These are phyloP conservation scores for Colletotrichum limetticola DNA, from an alignment of 2,329 filamentous ascomycete species.

Conservation along the genomic window DNA sequence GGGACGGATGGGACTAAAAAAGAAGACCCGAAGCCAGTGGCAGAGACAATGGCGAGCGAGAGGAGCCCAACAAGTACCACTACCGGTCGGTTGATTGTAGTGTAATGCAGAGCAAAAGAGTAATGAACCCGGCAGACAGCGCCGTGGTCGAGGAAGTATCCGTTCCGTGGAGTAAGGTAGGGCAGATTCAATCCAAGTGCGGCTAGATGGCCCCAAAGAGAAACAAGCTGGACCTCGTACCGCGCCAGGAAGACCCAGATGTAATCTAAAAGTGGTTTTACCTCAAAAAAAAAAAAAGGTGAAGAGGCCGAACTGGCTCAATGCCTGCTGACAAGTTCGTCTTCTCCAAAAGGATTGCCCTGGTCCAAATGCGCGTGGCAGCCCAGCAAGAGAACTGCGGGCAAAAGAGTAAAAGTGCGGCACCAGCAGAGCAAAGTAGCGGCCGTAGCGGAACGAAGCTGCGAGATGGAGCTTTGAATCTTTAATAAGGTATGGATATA, in stretches of 20 bases:
- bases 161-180: constrained; percentile 34
- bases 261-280: constrained; percentile 32
- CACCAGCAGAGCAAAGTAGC: neutral
- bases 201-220: constrained; percentile 28
- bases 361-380: constrained; percentile 22
- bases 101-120: constrained; percentile 10
- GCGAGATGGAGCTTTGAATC: neutral
- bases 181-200: constrained; percentile 30
- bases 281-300: constrained; percentile 6
- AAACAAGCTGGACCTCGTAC: constrained; percentile 33
- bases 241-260: constrained; percentile 30
- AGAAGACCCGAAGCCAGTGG: constrained; percentile 22
- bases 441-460: constrained; percentile 10
- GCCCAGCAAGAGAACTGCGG: constrained; percentile 2
- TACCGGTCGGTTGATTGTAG: constrained; percentile 1
- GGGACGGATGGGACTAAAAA: constrained; percentile 21
- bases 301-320: constrained; percentile 1
- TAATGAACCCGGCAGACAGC: constrained; percentile 26
- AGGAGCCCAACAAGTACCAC: constrained; percentile 1
- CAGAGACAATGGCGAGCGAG: neutral
- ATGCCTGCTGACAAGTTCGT: constrained; percentile 26
- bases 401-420: constrained; percentile 13
- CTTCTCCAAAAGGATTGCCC: constrained; percentile 11
- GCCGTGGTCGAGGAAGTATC: constrained; percentile 29
- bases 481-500: too few species aligned